Conservation (phyloP, 805 yeast genomes). For the Saturnispora ahearnii region DNA sequence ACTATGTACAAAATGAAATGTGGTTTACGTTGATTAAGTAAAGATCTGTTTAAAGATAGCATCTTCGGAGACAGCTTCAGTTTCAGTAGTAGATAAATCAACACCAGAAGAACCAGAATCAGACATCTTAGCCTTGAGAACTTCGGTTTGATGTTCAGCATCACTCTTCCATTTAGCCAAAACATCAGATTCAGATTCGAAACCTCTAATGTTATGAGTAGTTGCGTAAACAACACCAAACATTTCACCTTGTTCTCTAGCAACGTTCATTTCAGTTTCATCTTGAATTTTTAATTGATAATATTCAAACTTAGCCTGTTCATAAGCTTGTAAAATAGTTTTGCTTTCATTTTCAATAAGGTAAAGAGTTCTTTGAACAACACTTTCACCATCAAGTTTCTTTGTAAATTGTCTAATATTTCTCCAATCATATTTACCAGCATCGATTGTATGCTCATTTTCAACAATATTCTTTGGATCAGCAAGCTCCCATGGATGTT, state of each 20-base stretch:
- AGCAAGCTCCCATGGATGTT: slow-evolving; percentile 97
- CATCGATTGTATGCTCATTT: slow-evolving; percentile 50
- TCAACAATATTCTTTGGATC: slow-evolving; percentile 81
- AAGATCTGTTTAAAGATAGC: slow-evolving; percentile 13
- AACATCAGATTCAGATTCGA: slow-evolving; percentile 59
- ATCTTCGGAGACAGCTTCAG: slow-evolving; percentile 21
- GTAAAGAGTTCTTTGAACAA: slow-evolving; percentile 64
- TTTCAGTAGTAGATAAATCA: slow-evolving; percentile 16
- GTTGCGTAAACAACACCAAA: slow-evolving; percentile 67
- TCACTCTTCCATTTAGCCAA: slow-evolving; percentile 66
- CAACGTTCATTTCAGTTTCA: slow-evolving; percentile 62
- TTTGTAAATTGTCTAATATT: slow-evolving; percentile 61
- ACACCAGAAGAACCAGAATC: slow-evolving; percentile 24
- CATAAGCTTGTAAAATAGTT: slow-evolving; percentile 60
- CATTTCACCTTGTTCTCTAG: slow-evolving; percentile 79
- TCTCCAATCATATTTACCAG: slow-evolving; percentile 60
- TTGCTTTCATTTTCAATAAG: slow-evolving; percentile 32
- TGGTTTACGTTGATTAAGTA: not conserved
- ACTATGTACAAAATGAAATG: not conserved
- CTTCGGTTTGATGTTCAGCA: slow-evolving; percentile 57
- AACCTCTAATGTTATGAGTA: slow-evolving; percentile 56
- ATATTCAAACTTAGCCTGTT: slow-evolving; percentile 79
- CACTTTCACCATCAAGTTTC: slow-evolving; percentile 83
- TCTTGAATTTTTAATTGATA: slow-evolving; percentile 78
- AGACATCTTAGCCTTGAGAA: slow-evolving; percentile 36